Evolutionary conservation across 225 moss, liverwort and hornwort species (phyloP).

Genomic region (Ulota crispa): DNA sequence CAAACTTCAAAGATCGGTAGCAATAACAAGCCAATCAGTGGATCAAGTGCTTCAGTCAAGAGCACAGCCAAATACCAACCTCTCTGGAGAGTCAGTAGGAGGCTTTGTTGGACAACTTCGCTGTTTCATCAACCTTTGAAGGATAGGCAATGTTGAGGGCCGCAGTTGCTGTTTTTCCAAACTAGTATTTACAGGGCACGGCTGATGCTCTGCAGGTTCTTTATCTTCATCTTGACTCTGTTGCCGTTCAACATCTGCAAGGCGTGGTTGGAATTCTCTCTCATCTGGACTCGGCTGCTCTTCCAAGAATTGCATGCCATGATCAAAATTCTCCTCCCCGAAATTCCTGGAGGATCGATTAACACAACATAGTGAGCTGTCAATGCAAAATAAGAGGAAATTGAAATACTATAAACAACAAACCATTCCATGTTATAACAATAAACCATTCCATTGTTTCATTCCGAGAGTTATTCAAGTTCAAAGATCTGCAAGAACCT

Average conservation of each 20-base stretch:
- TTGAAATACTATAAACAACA: neutral
- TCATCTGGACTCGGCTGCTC: conserved; percentile 31
- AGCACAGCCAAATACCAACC: conserved; percentile 31
- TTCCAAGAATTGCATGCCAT: conserved; percentile 27
- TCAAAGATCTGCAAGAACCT: conserved; percentile 4
- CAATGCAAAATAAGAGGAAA: neutral
- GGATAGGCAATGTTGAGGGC: conserved; percentile 56
- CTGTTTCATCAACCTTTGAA: conserved; percentile 47
- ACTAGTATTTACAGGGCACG: neutral
- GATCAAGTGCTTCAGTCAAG: neutral
- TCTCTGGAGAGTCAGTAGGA: conserved; percentile 33
- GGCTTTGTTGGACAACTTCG: conserved; percentile 27
- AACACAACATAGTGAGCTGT: conserved; percentile 15
- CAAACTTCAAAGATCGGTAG: neutral
- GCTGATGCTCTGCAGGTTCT: conserved; percentile 19
- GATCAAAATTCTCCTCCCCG: conserved; percentile 20
- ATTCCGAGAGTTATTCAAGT: neutral
- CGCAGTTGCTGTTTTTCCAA: conserved; percentile 43
- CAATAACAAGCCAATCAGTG: neutral
- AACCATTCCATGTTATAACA: neutral
- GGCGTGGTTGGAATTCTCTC: conserved; percentile 16
- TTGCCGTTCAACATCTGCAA: conserved; percentile 18
- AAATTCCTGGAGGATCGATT: conserved; percentile 25
- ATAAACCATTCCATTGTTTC: neutral
- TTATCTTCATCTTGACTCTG: conserved; percentile 17